phyloP scores from a whole-genome alignment of 176 grass and related monocot genomes.

The Phoenix roebelenii region DNA sequence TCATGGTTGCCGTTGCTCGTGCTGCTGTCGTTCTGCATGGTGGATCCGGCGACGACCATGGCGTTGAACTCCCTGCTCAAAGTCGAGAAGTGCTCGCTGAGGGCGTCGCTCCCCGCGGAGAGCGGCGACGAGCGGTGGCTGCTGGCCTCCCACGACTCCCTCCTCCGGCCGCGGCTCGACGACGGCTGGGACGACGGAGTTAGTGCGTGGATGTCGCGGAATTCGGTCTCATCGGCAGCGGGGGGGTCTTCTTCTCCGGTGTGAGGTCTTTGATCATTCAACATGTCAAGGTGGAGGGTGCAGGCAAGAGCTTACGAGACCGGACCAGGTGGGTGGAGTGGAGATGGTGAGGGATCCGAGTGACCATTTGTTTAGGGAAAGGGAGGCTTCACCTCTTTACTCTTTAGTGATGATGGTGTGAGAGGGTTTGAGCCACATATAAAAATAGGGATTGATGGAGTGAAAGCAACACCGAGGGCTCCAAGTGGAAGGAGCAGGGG shows the following conservation, averaged over 20 bases:
- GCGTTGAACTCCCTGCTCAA: constrained; percentile 70
- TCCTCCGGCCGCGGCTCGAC: constrained; percentile 22
- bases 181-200: constrained; percentile 28
- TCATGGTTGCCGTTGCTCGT: not conserved
- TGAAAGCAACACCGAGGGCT: too few species aligned
- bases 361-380: too few species aligned
- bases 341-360: constrained; percentile 1
- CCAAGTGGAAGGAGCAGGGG: too few species aligned
- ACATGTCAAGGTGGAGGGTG: constrained; percentile 20
- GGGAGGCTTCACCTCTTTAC: too few species aligned
- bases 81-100: constrained; percentile 45
- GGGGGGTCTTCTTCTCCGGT: constrained; percentile 2
- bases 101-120: constrained; percentile 17
- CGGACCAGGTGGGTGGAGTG: not conserved
- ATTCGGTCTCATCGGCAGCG: constrained; percentile 29
- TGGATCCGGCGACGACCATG: constrained; percentile 71
- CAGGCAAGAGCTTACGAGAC: not conserved
- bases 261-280: constrained; percentile 19
- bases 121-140: constrained; percentile 49
- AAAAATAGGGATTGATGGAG: too few species aligned
- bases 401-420: too few species aligned
- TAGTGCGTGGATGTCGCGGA: constrained; percentile 75
- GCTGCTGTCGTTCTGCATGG: constrained; percentile 23
- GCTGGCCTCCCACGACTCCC: constrained; percentile 40
- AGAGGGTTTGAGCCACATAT: too few species aligned